These are phyloP conservation scores for Remersonia thermophila DNA, from an alignment of 2,329 filamentous ascomycete genomes.

Conservation along the genomic window DNA sequence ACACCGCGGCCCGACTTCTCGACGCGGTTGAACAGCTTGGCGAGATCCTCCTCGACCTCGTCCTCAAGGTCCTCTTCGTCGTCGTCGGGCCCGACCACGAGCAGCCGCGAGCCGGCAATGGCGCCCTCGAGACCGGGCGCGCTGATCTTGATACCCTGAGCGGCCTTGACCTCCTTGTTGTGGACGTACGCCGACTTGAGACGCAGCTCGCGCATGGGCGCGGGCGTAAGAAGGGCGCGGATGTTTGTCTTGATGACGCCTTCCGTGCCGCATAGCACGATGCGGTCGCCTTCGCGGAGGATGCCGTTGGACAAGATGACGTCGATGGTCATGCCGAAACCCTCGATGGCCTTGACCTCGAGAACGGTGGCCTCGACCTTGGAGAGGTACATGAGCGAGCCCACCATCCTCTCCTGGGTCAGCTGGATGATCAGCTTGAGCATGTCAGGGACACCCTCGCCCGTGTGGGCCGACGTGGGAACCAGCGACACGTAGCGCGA, in stretches of 20 bases:
- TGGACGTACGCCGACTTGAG: constrained; percentile 95
- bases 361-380: constrained; percentile 96
- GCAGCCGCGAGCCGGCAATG: constrained; percentile 87
- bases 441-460: constrained; percentile 98
- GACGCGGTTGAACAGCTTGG: constrained; percentile 80
- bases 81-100: constrained; percentile 89
- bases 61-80: constrained; percentile 95
- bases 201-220: constrained; percentile 83
- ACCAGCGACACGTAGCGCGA: constrained; percentile 88
- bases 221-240: constrained; percentile 83
- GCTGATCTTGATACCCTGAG: constrained; percentile 96
- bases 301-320: constrained; percentile 95
- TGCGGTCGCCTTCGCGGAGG: constrained; percentile 82
- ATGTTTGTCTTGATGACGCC: constrained; percentile 93
- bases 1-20: constrained; percentile 89
- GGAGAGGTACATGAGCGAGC: constrained; percentile 93
- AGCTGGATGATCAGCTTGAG: constrained; percentile 85
- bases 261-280: constrained; percentile 93
- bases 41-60: constrained; percentile 90
- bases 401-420: constrained; percentile 95
- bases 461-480: constrained; percentile 95
- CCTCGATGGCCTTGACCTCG: constrained; percentile 98
- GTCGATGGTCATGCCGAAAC: constrained; percentile 96
- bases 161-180: constrained; percentile 98
- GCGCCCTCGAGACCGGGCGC: constrained; percentile 91